phyloP scores from a whole-genome alignment of 257 asterid species.

The Striga asiatica region DNA sequence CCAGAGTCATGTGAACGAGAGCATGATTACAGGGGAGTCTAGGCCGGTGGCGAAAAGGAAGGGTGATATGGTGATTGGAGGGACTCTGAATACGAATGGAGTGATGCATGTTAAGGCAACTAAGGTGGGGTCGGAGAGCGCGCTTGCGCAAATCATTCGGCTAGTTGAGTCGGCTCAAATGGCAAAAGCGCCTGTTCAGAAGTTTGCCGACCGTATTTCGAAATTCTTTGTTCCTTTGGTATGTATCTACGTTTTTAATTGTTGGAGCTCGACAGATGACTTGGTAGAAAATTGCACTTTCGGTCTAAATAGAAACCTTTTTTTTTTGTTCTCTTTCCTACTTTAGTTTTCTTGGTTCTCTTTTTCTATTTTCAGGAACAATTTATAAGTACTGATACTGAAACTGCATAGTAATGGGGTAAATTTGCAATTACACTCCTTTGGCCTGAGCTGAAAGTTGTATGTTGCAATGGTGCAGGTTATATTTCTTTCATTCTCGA shows the following conservation, averaged over 20 bases:
- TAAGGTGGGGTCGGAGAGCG: constrained; percentile 59
- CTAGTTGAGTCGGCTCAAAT: constrained; percentile 58
- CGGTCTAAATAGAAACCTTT: too few relatives aligned
- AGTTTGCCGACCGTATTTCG: constrained; percentile 57
- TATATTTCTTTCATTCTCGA: constrained; percentile 36
- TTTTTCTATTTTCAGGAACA: too few relatives aligned
- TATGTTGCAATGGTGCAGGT: constrained; percentile 32
- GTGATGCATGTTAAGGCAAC: constrained; percentile 47
- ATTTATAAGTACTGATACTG: too few relatives aligned
- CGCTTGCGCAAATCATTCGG: constrained; percentile 53
- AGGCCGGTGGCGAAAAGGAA: constrained; percentile 35
- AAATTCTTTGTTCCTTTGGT: constrained; percentile 56
- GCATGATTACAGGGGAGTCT: constrained; percentile 73
- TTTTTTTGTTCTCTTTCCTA: neutral
- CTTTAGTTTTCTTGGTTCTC: too few relatives aligned
- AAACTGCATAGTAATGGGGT: neutral
- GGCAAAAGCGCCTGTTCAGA: constrained; percentile 63
- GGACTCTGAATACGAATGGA: constrained; percentile 46
- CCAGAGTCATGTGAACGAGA: constrained; percentile 45
- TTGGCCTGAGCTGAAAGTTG: too few relatives aligned
- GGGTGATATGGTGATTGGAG: constrained; percentile 52
- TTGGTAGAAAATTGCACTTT: too few relatives aligned
- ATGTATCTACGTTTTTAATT: neutral
- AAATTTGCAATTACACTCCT: too few relatives aligned
- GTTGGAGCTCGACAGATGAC: too few relatives aligned